Conservation (phyloP, 2,329 filamentous ascomycete species). For the Clarireedia homoeocarpa region DNA sequence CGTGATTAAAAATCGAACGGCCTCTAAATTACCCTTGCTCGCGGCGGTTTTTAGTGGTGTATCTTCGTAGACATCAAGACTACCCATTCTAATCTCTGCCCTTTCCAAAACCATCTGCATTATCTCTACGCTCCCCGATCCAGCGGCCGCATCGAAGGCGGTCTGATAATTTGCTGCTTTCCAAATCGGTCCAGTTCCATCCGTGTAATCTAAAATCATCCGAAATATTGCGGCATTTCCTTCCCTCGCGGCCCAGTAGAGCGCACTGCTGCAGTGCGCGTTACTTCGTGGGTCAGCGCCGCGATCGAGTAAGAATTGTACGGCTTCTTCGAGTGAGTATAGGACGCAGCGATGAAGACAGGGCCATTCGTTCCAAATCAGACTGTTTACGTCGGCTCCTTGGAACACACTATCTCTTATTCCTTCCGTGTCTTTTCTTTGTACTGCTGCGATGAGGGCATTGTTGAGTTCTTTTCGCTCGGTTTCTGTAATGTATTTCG, state of each 20-base stretch:
- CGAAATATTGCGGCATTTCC: constrained; percentile 26
- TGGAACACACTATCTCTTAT: constrained; percentile 12
- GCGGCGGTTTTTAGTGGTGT: constrained; percentile 10
- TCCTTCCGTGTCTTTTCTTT: constrained; percentile 6
- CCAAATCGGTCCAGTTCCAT: constrained; percentile 33
- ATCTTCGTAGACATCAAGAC: constrained; percentile 7
- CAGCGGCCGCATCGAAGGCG: constrained; percentile 11
- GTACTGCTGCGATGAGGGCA: constrained; percentile 10
- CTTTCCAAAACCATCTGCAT: constrained; percentile 14
- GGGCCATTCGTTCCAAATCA: constrained; percentile 15
- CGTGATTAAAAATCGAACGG: constrained; percentile 17
- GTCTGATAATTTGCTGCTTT: constrained; percentile 17
- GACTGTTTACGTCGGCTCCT: constrained; percentile 14
- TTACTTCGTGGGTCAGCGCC: constrained; percentile 16
- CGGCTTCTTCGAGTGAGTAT: constrained; percentile 16
- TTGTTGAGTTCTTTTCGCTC: constrained; percentile 5
- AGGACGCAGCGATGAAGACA: constrained; percentile 16
- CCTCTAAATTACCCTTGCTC: constrained; percentile 9
- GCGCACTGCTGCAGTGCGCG: constrained; percentile 11
- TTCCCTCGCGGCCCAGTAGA: constrained; percentile 18
- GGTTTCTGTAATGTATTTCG: neutral
- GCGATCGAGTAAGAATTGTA: constrained; percentile 17
- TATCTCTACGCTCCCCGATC: constrained; percentile 15
- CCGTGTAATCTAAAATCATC: constrained; percentile 30
- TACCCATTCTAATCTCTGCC: constrained; percentile 13